Evolutionary conservation across 108 stramenopile genomes (phyloP).

Genomic region (Cylindrotheca closterium): DNA sequence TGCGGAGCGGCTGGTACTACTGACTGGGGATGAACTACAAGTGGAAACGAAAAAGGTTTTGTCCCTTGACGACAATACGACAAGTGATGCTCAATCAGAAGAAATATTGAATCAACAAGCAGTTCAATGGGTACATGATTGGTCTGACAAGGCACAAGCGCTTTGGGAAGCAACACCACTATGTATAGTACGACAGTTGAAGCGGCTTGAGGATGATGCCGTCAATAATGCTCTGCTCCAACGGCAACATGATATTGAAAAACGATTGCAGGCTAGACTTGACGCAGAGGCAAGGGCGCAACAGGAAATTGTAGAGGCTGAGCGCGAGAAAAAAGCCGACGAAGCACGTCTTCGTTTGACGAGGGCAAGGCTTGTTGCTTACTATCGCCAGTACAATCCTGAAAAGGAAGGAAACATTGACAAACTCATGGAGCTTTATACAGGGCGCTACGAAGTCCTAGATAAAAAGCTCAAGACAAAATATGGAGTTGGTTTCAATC

Average conservation of each 20-base stretch:
- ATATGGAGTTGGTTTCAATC: constrained; percentile 82
- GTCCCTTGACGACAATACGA: constrained; percentile 34
- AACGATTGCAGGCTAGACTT: constrained; percentile 47
- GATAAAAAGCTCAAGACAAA: constrained; percentile 73
- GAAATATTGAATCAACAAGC: constrained; percentile 24
- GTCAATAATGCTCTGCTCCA: constrained; percentile 47
- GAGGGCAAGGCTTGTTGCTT: constrained; percentile 72
- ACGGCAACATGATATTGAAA: constrained; percentile 57
- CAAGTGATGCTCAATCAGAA: constrained; percentile 23
- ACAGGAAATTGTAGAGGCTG: constrained; percentile 55
- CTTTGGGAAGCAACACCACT: constrained; percentile 65
- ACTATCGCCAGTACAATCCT: constrained; percentile 73
- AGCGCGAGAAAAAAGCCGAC: constrained; percentile 55
- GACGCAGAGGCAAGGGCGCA: constrained; percentile 66
- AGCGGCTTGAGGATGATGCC: constrained; percentile 64
- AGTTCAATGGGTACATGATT: constrained; percentile 46
- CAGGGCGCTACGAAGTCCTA: constrained; percentile 73
- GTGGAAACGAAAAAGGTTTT: constrained; percentile 53
- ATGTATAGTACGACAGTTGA: constrained; percentile 54
- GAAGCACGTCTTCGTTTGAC: constrained; percentile 63
- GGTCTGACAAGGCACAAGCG: constrained; percentile 48
- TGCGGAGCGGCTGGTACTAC: constrained; percentile 63
- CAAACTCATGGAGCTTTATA: constrained; percentile 67
- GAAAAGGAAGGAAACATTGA: constrained; percentile 80
- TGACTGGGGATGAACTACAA: constrained; percentile 65